Conservation (phyloP, 441 rosid genomes). For the Populus tomentosa region DNA sequence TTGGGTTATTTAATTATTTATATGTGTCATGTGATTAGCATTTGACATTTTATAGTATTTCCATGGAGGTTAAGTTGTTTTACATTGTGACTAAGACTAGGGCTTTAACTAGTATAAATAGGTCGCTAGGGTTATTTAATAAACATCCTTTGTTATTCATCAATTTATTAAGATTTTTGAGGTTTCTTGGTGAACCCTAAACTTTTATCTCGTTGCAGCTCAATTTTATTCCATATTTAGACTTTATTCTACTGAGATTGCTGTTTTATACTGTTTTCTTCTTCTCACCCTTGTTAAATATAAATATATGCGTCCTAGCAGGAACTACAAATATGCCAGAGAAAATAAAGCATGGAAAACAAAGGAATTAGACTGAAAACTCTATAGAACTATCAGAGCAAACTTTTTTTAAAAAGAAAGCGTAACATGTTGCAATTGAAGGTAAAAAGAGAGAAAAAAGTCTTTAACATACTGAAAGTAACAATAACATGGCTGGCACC, state of each 20-base stretch:
- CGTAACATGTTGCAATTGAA: no score
- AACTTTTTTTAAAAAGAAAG: no score
- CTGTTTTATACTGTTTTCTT: background rate
- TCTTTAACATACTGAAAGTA: slow-evolving; percentile 67
- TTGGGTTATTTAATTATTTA: no score
- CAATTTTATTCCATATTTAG: background rate
- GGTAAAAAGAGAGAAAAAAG: background rate
- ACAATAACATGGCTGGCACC: slow-evolving; percentile 98
- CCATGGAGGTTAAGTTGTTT: background rate
- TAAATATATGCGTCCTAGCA: background rate
- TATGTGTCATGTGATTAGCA: background rate
- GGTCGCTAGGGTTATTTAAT: background rate
- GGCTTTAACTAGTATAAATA: background rate
- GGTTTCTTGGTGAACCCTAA: background rate
- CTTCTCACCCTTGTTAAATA: background rate
- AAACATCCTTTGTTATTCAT: background rate
- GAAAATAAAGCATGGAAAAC: background rate
- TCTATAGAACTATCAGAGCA: no score
- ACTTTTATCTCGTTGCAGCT: background rate
- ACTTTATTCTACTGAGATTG: background rate
- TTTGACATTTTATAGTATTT: background rate
- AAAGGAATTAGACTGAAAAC: no score
- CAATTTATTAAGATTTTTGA: background rate
- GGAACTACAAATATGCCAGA: background rate
- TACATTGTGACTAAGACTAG: background rate